Evolutionary conservation across 164 flowering plant species (phyloP), one percentile per base, ranked within the genome.

Genomic region (Cinnamomum chago): DNA sequence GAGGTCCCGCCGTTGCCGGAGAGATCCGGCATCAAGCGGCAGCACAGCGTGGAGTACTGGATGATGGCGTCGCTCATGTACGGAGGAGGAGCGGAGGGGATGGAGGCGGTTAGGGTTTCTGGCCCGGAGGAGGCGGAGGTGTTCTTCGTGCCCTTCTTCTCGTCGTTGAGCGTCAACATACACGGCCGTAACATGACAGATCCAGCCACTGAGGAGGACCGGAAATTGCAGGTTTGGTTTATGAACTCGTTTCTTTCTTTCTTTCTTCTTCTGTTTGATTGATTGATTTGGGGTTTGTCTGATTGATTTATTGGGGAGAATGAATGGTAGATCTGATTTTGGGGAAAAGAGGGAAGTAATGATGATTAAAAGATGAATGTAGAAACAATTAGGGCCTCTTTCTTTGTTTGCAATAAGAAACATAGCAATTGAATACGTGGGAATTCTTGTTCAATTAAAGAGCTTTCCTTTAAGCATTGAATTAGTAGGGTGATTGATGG

Each of bases 41-140:
- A 95, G 83, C 97, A 95, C 76, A 92, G 97, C 75, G 97, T 90
- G 27, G 99, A 95, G 92, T 93, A 91, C 66, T 95, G 98, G 98
- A 82, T 95, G 85, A 88, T 89, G 97, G 93, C 89, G 10, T 95
- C 91, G 69, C 81, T 92, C 62, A 60, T 92, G n/a, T 74, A 77
- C 14, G 82, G 79, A 11, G 83, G 78, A 5, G 82, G 67, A 12
- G 84, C 62, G 0, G 89, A 73, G 40, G 58, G 58, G 77, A 83
- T 76, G 60, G 93, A 89, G 82, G 95, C 88, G 7, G 86, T 89
- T 76, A 86, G 97, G 89, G 98, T 95, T 75, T 75, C 5, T 70
- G 94, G 90, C 84, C 95, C 97, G 67, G 91, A 83, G 9, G 25
- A 20, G 22, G 99, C 99, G 33, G 94, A 94, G 18, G 91, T 77